phyloP scores from a whole-genome alignment of 768 basidiomycete genomes.

The Candolleomyces eurysporus region DNA sequence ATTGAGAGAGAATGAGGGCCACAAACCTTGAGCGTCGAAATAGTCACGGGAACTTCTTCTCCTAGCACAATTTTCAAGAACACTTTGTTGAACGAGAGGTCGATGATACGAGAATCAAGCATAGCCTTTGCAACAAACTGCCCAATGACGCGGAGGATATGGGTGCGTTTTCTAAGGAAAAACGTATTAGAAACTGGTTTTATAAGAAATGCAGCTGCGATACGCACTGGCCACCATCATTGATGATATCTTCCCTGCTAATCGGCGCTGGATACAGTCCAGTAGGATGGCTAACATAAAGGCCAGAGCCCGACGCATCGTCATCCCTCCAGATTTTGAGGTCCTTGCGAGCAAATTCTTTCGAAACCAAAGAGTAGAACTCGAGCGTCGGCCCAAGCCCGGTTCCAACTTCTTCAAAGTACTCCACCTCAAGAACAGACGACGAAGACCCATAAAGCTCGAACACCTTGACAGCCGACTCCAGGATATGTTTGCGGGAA shows the following conservation, averaged over 20 bases:
- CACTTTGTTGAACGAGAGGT: conserved; percentile 91
- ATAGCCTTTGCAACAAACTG: conserved; percentile 97
- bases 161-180: conserved; percentile 67
- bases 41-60: conserved; percentile 78
- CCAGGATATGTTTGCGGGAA: conserved; percentile 89
- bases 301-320: conserved; percentile 56
- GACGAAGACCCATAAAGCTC: conserved; percentile 95
- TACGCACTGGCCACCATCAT: conserved; percentile 74
- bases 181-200: not conserved
- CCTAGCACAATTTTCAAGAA: conserved; percentile 90
- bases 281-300: conserved; percentile 79
- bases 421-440: conserved; percentile 94
- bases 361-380: conserved; percentile 96
- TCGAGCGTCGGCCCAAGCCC: conserved; percentile 96
- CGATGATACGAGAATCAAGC: conserved; percentile 96
- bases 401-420: conserved; percentile 98
- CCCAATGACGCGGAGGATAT: conserved; percentile 87
- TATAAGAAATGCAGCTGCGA: not conserved
- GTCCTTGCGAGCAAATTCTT: conserved; percentile 87
- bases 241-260: conserved; percentile 61
- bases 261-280: conserved; percentile 91
- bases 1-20: not conserved
- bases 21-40: conserved; percentile 77
- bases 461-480: conserved; percentile 95
- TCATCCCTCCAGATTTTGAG: conserved; percentile 92